Base-by-base conservation (phyloP, 2,329 filamentous ascomycete genomes). In the Calonectria honghensis region DNA sequence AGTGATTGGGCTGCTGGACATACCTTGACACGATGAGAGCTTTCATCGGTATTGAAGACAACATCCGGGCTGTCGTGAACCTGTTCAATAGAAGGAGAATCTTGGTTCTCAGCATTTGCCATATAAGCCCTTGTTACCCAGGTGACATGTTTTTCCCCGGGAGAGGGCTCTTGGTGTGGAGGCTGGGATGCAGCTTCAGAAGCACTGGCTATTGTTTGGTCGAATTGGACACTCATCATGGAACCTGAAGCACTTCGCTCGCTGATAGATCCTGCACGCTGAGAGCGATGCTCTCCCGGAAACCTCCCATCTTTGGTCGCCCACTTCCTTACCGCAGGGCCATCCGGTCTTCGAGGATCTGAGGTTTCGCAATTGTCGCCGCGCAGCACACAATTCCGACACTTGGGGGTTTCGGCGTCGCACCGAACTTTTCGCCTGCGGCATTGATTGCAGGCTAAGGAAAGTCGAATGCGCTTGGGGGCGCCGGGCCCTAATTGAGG, bases 351-450 rank as follows among this genome's bases (percentile, higher is more conserved):
- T 32, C 78, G 45, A 5, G 78, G 78, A 31, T 79, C 77, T 6
- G 78, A 79, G 4, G 78, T 79, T 27, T 77, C 68, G 48, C 78
- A 79, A 9, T 61, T 57, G 6, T 79, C 78, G 18, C 78, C 77
- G 32, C 78, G 76, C 3, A 79, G 39, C 10, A 78, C 77, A 32
- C 78, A 79, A 48, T 79, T 79, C n/a, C 74, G 77, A 35, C 78
- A 79, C 48, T 79, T 78, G 16, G 78, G 78, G 24, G 74, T 79
- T 54, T 76, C 71, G n/a, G 78, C 78, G 16, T 79, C 78, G 54
- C 78, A 79, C 70, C 78, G 73, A 16, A 79, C 78, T 61, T 79
- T 79, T 32, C 78, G 78, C 52, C 74, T 79, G 67, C 78, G 78
- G 32, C 78, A 79, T 37, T 74, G 73, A 4, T 64, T 79, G 18